These are phyloP conservation scores for Excoecaria agallocha DNA, from an alignment of 345 rosid genomes.

Conservation along the genomic window DNA sequence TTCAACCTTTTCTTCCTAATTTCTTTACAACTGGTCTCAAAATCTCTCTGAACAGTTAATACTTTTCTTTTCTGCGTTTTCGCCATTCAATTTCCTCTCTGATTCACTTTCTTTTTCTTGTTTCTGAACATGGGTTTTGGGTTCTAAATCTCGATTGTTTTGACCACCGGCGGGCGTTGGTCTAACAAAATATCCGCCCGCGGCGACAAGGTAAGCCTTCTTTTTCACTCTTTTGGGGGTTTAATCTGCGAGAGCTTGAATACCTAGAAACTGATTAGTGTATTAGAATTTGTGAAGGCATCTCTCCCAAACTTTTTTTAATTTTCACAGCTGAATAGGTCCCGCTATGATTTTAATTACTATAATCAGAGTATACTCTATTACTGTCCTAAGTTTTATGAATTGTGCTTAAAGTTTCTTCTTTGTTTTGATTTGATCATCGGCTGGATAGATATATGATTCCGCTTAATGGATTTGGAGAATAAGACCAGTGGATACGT, in stretches of 20 bases:
- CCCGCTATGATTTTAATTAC: neutral
- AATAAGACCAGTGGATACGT: constrained; percentile 4
- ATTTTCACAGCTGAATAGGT: neutral
- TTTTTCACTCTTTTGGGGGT: neutral
- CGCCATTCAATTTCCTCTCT: neutral
- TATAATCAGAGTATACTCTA: neutral
- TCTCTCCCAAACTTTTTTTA: neutral
- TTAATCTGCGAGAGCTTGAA: neutral
- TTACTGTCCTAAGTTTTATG: neutral
- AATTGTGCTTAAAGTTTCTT: constrained; percentile 1
- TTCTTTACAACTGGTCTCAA: too few species aligned
- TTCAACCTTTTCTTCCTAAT: too few species aligned
- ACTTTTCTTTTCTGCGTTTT: neutral
- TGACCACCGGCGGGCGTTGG: neutral
- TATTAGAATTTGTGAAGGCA: neutral
- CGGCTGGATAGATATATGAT: neutral
- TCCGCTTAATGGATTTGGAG: constrained; percentile 11
- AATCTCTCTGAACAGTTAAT: too few species aligned
- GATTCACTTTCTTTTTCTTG: neutral
- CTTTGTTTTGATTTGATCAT: too few species aligned
- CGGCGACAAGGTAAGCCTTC: neutral
- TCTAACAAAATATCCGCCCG: neutral
- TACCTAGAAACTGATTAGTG: neutral
- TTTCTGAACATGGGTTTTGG: neutral
- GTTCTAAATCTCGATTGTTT: neutral